Evolutionary conservation across 225 moss, liverwort and hornwort species (phyloP), one percentile per base, ranked within the genome.

Genomic region (Climacium dendroides): DNA sequence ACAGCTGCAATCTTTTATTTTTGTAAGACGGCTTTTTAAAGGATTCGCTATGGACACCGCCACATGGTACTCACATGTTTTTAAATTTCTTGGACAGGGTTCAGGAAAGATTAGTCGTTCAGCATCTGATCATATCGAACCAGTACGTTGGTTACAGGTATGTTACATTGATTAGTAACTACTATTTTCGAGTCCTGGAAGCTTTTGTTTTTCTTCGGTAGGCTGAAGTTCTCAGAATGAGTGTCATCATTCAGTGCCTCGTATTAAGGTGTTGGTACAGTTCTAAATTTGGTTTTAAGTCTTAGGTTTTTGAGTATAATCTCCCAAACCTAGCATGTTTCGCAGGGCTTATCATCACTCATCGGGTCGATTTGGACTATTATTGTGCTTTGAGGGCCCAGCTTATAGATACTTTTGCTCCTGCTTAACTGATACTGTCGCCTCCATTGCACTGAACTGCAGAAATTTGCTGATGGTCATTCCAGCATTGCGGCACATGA

Each of bases 61-160:
- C 28, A 41, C 41, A 58, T 41, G 57, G 8, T 39, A 78, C 19
- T 78, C 19, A 77, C 37, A 57, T 24, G 55, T 80, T 74, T 83
- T 41, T 50, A 59, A 53, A 74, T 79, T 62, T 43, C 63, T 39
- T 85, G 63, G 39, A 57, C 93, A 97, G 96, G 94, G 85, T 61
- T 95, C 96, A 87, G 90, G 89, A 88, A 98, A 96, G 92, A 91
- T 90, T 69, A 83, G 91, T 82, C 94, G 98, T 34, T 91, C 91
- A 81, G 85, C 93, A 82, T 86, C 67, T 65, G 98, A 98, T 73
- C 97, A 95, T 83, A 87, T 91, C 85, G 98, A 98, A 88, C 93
- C 97, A 65, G 90, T 95, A 32, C 94, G 98, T 70, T 97, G 96
- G 98, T 94, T 97, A 89, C 97, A 97, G 96, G 97, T 97, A 95